A percentile compares a stretch with the other conserved stretches of the same genome.
These are phyloP conservation scores for Coniochaeta ligniaria DNA, from an alignment of 2,329 filamentous ascomycete genomes.

Conservation along the genomic window DNA sequence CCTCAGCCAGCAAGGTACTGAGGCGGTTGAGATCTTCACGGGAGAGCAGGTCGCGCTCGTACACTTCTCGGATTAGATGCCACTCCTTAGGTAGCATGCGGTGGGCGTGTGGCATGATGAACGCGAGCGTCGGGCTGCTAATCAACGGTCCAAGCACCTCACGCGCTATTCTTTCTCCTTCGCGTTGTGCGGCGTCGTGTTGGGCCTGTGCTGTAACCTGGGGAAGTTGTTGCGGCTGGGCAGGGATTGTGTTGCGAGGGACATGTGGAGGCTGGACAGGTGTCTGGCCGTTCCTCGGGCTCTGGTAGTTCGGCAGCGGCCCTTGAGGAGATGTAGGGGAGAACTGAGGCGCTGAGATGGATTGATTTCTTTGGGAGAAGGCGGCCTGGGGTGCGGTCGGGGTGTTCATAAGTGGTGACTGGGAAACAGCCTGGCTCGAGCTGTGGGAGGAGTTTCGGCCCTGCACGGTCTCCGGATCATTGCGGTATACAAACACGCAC, in stretches of 20 bases:
- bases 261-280: constrained; percentile 27
- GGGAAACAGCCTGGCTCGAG: constrained; percentile 22
- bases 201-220: constrained; percentile 20
- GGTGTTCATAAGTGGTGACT: constrained; percentile 17
- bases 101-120: constrained; percentile 62
- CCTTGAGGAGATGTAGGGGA: constrained; percentile 43
- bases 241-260: neutral
- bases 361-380: constrained; percentile 35
- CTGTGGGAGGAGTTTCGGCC: constrained; percentile 23
- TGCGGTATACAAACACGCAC: constrained; percentile 77
- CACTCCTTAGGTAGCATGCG: constrained; percentile 67
- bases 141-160: constrained; percentile 59
- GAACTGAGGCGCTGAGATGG: constrained; percentile 42
- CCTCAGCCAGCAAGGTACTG: constrained; percentile 46
- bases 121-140: constrained; percentile 57
- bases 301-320: constrained; percentile 14
- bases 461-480: constrained; percentile 27
- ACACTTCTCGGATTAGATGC: constrained; percentile 62
- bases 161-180: constrained; percentile 50
- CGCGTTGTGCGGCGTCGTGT: constrained; percentile 32
- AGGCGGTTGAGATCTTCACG: constrained; percentile 54
- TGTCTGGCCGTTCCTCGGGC: constrained; percentile 9
- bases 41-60: constrained; percentile 58
- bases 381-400: constrained; percentile 26
- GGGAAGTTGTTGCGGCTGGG: constrained; percentile 10